Conservation (phyloP, 2,329 filamentous ascomycete genomes). For the Colletotrichum liaoningense region DNA sequence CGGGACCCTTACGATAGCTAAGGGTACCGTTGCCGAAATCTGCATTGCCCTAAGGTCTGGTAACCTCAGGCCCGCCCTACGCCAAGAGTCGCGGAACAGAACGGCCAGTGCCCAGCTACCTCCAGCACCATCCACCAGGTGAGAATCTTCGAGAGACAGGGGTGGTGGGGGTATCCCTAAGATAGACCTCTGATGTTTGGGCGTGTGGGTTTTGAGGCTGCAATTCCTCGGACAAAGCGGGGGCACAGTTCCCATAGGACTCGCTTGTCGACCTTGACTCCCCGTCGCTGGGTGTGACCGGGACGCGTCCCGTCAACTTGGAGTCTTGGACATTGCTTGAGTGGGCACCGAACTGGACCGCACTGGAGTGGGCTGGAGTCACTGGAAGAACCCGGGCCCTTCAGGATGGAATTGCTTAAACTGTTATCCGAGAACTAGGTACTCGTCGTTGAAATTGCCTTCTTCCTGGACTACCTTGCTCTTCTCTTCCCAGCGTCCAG, state of each 20-base stretch:
- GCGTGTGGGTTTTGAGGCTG: conserved; percentile 11
- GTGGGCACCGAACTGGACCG: neutral
- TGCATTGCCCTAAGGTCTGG: neutral
- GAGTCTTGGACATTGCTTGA: neutral
- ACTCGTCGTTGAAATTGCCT: conserved; percentile 13
- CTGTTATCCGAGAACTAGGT: conserved; percentile 23
- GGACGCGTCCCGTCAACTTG: conserved; percentile 2
- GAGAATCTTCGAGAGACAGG: conserved; percentile 11
- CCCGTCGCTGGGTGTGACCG: conserved; percentile 3
- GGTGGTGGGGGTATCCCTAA: conserved; percentile 10
- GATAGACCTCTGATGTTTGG: neutral
- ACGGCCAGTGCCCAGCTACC: conserved; percentile 19
- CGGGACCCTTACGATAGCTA: neutral
- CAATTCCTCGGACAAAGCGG: conserved; percentile 1
- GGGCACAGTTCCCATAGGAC: conserved; percentile 1
- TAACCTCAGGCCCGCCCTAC: neutral
- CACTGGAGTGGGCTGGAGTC: neutral
- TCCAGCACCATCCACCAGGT: conserved; percentile 4
- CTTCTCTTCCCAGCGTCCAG: conserved; percentile 1
- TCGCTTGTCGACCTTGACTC: conserved; percentile 1
- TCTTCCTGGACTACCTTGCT: neutral
- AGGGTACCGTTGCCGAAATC: neutral
- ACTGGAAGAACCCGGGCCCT: neutral
- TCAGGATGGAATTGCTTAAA: neutral
- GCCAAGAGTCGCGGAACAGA: conserved; percentile 29